Percentiles rank a stretch among this genome's conserved stretches.
Evolutionary conservation across 129 eudicot genomes (phyloP).

Genomic region (Lonicera japonica): DNA sequence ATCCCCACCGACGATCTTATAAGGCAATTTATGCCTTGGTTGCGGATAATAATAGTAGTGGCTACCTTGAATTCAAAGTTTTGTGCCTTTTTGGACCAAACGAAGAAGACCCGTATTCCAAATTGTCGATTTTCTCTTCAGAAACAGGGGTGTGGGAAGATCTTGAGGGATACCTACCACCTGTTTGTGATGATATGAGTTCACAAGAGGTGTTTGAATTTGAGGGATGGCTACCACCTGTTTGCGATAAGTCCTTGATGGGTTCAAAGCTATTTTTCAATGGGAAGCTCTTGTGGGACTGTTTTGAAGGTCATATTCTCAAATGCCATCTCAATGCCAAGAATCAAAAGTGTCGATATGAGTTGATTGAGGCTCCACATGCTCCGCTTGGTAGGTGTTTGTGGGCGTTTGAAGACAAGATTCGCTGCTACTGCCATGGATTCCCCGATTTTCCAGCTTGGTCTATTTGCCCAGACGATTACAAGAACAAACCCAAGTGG

Average conservation of each 20-base stretch:
- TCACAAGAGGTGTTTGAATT: no score
- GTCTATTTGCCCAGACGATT: not conserved
- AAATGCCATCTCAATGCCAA: not conserved
- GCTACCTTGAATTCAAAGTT: slow-evolving; percentile 4
- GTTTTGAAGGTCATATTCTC: not conserved
- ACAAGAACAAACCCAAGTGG: slow-evolving; percentile 1
- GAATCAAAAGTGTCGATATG: not conserved
- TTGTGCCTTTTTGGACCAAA: not conserved
- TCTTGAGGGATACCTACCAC: not conserved
- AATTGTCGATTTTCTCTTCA: not conserved
- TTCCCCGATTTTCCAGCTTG: not conserved
- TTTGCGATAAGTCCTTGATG: not conserved
- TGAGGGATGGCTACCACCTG: not conserved
- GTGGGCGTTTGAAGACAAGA: not conserved
- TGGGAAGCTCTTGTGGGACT: slow-evolving; percentile 3
- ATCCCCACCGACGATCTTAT: not conserved
- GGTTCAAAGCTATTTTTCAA: not conserved
- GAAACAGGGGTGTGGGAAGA: not conserved
- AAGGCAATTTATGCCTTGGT: not conserved
- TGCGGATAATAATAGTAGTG: not conserved
- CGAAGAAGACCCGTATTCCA: not conserved
- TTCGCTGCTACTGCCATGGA: slow-evolving; percentile 7
- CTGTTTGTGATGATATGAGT: not conserved
- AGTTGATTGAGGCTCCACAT: not conserved
- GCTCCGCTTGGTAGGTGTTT: slow-evolving; percentile 8